Conservation (phyloP, 1,284 basidiomycete species). For the Papiliotrema laurentii region DNA sequence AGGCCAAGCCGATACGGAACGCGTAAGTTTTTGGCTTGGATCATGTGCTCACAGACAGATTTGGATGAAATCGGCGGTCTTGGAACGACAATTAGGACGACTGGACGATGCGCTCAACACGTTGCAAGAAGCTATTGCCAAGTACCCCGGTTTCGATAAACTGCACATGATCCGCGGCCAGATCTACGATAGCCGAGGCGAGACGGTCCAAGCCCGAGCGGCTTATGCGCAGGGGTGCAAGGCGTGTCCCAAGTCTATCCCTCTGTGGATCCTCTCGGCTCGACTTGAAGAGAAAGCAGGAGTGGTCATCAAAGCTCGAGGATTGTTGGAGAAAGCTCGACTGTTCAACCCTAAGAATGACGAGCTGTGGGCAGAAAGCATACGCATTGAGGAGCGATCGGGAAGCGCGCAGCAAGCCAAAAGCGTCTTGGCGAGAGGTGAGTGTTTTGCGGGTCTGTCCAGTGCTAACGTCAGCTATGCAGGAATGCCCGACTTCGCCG, state of each 20-base stretch:
- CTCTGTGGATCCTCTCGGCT: constrained; percentile 83
- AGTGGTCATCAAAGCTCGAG: constrained; percentile 87
- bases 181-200: constrained; percentile 63
- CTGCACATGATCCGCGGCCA: constrained; percentile 96
- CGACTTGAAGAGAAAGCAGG: constrained; percentile 81
- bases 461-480: constrained; percentile 56
- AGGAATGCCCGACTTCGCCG: constrained; percentile 86
- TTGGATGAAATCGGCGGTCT: constrained; percentile 97
- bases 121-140: constrained; percentile 66
- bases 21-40: constrained; percentile 55
- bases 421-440: constrained; percentile 72
- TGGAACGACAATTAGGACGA: constrained; percentile 83
- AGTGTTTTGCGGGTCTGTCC: constrained; percentile 11
- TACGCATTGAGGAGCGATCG: constrained; percentile 82
- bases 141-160: constrained; percentile 83
- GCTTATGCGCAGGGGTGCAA: constrained; percentile 77
- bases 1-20: constrained; percentile 80
- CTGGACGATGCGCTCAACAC: constrained; percentile 69
- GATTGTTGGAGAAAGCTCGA: constrained; percentile 84
- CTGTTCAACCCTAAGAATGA: constrained; percentile 79
- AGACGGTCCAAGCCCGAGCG: constrained; percentile 64
- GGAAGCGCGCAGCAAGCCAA: constrained; percentile 73
- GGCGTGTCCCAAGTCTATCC: constrained; percentile 72
- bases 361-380: constrained; percentile 81
- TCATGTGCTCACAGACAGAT: constrained; percentile 56